Evolutionary conservation across 441 rosid genomes (phyloP), one percentile per base, ranked within the genome.

Genomic region (Melastoma candidum): DNA sequence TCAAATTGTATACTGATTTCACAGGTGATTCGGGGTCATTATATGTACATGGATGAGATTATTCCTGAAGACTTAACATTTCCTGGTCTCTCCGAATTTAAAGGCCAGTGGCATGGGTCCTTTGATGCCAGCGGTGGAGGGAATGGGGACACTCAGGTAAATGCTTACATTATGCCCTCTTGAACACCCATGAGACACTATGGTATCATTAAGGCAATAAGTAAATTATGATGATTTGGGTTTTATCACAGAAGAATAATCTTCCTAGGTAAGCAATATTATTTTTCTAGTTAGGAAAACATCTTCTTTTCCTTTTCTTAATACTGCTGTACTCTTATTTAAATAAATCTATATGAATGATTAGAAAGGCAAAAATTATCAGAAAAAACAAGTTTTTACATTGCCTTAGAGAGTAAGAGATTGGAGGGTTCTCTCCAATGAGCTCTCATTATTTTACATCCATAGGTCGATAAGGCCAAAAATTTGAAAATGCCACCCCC

Each of bases 51-150:
- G 57, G 73, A 78, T 53, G 90, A 94, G 75, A 87, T 87, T 49
- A 67, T 81, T 68, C 79, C 80, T 68, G 95, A 89, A 70, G 96
- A 83, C 63, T 48, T 75, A 60, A 80, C 77, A 70, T 90, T 94
- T 63, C 99, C 95, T 56, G 99, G 94, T 73, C 79, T 94, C 64
- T 88, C 95, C 64, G 99, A 94, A 74, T 87, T 94, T 44, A 83
- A 70, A 75, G 99, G 97, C 53, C 79, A 68, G 49, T 94, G 99
- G 97, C 95, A 69, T 73, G 96, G 96, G 62, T 94, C 97, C 54
- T 80, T 94, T 63, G 99, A 87, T 71, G 97, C 99, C 58, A 89
- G 96, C 67, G 99, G 99, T 60, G 99, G 99, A 76, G 99, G 97
- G 82, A 94, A 94, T 67, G 99, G 99, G 51, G 99, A 94, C 71